Base-by-base conservation (phyloP, 73 alveolate species). In the Symbiodinium natans region DNA sequence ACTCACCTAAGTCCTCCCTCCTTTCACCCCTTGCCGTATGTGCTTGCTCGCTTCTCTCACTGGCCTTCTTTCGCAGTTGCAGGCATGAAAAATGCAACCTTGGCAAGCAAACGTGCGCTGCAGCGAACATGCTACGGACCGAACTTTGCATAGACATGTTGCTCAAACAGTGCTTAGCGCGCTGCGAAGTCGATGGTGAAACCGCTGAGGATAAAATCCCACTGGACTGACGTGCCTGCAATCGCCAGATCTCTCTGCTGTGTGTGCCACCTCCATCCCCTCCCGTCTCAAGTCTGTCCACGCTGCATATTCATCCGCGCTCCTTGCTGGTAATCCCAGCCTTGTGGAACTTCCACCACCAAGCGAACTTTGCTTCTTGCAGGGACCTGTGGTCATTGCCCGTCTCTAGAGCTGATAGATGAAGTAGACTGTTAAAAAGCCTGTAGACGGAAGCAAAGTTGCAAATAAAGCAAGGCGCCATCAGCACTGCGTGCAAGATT, bases 211-310 rank as follows among this genome's bases (percentile, higher is more conserved):
- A 90, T 41, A 71, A 90, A 90, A 31, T 90, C 97, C 97, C 97
- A 90, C 88, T 90, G 97, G 77, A 85, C 87, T n/a, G 87, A 41
- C 23, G 97, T 71, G 87, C 97, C 97, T 90, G 29, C 54, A 21
- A 6, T 34, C 10, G 10, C 42, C 10, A 40, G 11, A 40, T 5
- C 8, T 27, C 77, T 46, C 77, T 42, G 56, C 0, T 21, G 59
- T n/a, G 15, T 13, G 13, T 46, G 59, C 6, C 59, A 9, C 21
- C 13, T 6, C 59, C 59, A 46, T 46, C 59, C 59, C 21, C 59
- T 46, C 13, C 59, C 59, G 6, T 13, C 34, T 34, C 31, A 0
- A 63, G 36, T 27, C 31, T 63, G 36, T 23, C 36, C 40, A 6
- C 59, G 21, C 59, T 13, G 13, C 59, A 46, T 13, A 9, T 46